Base-by-base conservation (phyloP, 2,329 filamentous ascomycete genomes). In the Botryotinia calthae region DNA sequence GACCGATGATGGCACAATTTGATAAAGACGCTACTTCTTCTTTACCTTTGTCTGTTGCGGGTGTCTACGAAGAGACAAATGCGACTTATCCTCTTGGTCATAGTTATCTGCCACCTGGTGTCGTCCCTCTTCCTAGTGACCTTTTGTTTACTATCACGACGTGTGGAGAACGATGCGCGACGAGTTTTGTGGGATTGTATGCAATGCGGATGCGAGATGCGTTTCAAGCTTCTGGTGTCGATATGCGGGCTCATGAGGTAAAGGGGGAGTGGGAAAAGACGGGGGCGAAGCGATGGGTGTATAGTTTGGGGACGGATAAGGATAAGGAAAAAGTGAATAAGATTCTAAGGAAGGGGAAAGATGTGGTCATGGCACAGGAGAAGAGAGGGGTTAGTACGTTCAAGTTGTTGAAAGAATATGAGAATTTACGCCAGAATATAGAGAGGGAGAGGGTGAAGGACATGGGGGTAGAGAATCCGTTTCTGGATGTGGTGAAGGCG, bases 21-120 rank as follows among this genome's bases (percentile, higher is more conserved):
- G 12, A n/a, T 28, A 22, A 7, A 12, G 25, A 10, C 6, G 14
- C 65, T 31, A 22, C 9, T 0, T 56, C n/a, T 56, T 16, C n/a
- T 20, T 25, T 16, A 5, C 18, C 64, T 40, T 4, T 25, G 25
- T 40, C 18, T 7, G 20, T 7, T 4, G 16, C 5, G 4, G 54
- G 40, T 12, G 12, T 44, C 10, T 28, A 20, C 8, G 42, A 37
- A 6, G 20, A n/a, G 63, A 34, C 37, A 31, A 28, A 48, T 46
- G 10, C 46, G 44, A 65, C n/a, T n/a, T 71, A 42, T 65, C 68
- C 68, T 54, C 44, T 71, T 25, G 68, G 68, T n/a, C 68, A 71
- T 65, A 40, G 25, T 31, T 71, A 40, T 51, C 9, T 71, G 4
- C 68, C 68, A 10, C 25, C 58, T 4, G 22, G 59, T 12, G 22